Evolutionary conservation across 345 rosid species (phyloP).

Genomic region (Eutrema heterophyllum): DNA sequence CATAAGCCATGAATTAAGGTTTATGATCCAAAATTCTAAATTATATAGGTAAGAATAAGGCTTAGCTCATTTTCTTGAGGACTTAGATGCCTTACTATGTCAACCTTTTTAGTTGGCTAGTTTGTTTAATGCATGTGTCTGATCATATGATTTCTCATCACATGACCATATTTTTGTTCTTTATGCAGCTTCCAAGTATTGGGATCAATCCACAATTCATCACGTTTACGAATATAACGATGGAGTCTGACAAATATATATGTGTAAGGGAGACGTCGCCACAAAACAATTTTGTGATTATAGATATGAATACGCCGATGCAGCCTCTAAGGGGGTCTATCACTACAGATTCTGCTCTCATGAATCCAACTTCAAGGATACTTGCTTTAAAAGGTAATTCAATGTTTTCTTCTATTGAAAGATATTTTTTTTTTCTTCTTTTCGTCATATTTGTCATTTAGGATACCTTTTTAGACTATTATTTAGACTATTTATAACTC

Average conservation of each 20-base stretch:
- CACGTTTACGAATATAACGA: slow-evolving; percentile 72
- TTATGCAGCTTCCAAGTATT: slow-evolving; percentile 58
- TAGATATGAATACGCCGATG: slow-evolving; percentile 80
- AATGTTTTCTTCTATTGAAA: too few species aligned
- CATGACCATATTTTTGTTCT: not conserved
- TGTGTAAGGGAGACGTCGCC: slow-evolving; percentile 85
- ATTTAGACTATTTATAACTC: too few species aligned
- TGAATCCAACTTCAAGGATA: slow-evolving; percentile 33
- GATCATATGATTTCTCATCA: slow-evolving; percentile 7
- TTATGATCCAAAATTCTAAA: too few species aligned
- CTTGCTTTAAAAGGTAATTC: slow-evolving; percentile 46
- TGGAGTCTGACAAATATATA: slow-evolving; percentile 85
- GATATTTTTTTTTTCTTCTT: too few species aligned
- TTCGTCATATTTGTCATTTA: too few species aligned
- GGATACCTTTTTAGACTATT: too few species aligned
- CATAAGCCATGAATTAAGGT: too few species aligned
- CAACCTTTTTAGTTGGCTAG: not conserved
- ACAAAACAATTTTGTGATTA: slow-evolving; percentile 70
- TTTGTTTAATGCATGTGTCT: slow-evolving; percentile 6
- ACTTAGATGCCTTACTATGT: too few species aligned
- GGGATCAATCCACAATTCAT: slow-evolving; percentile 78
- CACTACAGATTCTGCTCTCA: too few species aligned
- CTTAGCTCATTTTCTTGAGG: too few species aligned
- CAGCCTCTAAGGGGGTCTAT: slow-evolving; percentile 43
- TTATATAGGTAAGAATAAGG: too few species aligned